Base-by-base conservation (phyloP, 2,329 filamentous ascomycete genomes). In the Hypoxylon sp. region DNA sequence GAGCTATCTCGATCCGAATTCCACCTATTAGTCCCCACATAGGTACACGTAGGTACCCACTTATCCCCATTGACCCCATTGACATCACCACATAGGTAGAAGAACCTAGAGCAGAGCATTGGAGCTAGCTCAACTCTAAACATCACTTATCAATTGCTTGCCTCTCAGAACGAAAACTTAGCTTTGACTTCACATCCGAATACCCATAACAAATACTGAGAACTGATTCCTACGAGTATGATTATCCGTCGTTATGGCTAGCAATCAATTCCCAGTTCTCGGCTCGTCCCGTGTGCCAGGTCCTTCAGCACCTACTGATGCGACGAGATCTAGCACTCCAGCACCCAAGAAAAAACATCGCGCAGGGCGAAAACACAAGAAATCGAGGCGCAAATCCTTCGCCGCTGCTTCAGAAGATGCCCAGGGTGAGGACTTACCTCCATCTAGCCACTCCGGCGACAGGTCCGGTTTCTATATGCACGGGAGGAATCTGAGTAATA, bases 371-470 rank as follows among this genome's bases (percentile, higher is more conserved):
- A 94, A 90, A 84, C 94, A 93, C 81, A 91, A 91, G 79, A 88
- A 88, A 63, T 80, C 88, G 66, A 87, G 93, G 69, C 87, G 92
- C 67, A 92, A 92, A 81, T 97, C 93, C 7, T 97, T 97, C 75
- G 90, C 91, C 23, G 83, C 86, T 14, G 80, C 87, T 0, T 81
- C 87, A 32, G 87, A 89, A 39, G 89, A 90, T 34, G 78, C 78
- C 68, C 72, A 59, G 47, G 75, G 71, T 63, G 78, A 75, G 46
- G 63, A 75, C 74, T 54, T 68, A 30, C 78, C 75, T 32, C 67
- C 77, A 12, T 70, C 62, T n/a, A 69, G 69, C 41, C 60, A 62
- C 8, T 60, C 69, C 3, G 41, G 67, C 64, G 72, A 74, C 50
- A 61, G 78, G 61, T 76, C 81, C 63, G 81, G 78, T 47, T 84